Conservation (phyloP, 148 eudicot genomes). For the Gaultheria prostrata region DNA sequence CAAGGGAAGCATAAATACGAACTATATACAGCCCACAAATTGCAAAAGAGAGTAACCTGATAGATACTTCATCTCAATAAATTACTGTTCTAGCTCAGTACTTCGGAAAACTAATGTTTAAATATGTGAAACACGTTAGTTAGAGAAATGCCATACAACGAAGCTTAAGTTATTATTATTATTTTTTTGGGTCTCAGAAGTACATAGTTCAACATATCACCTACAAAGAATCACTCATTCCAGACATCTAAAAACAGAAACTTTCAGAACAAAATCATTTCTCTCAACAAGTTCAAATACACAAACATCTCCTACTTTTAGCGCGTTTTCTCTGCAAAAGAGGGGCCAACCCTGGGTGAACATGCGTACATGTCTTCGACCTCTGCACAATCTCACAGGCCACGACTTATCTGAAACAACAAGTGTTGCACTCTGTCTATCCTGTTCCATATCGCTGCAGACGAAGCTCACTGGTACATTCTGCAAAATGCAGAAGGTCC, state of each 20-base stretch:
- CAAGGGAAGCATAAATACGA: neutral
- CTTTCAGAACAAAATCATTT: neutral
- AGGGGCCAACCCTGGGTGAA: neutral
- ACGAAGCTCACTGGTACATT: neutral
- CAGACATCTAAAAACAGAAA: neutral
- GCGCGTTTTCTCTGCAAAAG: neutral
- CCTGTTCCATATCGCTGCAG: neutral
- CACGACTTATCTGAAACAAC: neutral
- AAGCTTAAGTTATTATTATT: neutral
- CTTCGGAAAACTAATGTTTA: neutral
- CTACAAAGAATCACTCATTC: neutral
- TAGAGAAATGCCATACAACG: neutral
- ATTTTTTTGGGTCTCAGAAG: neutral
- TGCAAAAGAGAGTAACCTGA: neutral
- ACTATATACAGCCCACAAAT: neutral
- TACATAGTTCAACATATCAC: neutral
- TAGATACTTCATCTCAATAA: neutral
- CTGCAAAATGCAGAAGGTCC: constrained; percentile 10
- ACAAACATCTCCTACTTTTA: neutral
- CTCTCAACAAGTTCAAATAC: constrained; percentile 4
- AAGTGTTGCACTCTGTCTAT: neutral
- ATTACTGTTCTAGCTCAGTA: neutral
- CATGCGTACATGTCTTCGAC: neutral
- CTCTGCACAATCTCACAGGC: neutral
- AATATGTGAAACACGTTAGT: neutral